Evolutionary conservation across 148 eudicot species (phyloP).

Genomic region (Nepenthes gracilis): DNA sequence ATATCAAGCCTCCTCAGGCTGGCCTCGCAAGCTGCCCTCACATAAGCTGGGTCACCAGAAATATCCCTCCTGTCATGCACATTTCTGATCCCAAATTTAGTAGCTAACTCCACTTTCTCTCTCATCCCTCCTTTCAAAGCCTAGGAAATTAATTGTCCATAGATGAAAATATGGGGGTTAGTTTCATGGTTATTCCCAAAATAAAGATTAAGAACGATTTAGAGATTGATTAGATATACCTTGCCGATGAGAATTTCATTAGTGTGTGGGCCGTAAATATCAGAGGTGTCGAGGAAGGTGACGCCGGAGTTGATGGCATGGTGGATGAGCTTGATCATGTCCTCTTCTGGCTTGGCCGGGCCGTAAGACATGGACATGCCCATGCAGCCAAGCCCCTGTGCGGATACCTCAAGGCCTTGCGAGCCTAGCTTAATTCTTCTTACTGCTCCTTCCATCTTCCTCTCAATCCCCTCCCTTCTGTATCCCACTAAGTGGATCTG

Average conservation of each 20-base stretch:
- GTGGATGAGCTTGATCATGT: slow-evolving; percentile 25
- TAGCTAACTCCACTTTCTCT: slow-evolving; percentile 8
- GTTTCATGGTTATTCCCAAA: too few relatives aligned
- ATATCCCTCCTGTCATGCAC: not conserved
- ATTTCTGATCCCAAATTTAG: slow-evolving; percentile 4
- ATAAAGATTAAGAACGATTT: too few relatives aligned
- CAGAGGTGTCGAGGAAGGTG: slow-evolving; percentile 32
- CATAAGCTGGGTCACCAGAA: slow-evolving; percentile 8
- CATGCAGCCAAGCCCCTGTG: slow-evolving; percentile 28
- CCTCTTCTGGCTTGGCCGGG: slow-evolving; percentile 20
- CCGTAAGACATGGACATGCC: slow-evolving; percentile 26
- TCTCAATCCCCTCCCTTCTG: not conserved
- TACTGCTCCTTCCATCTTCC: not conserved
- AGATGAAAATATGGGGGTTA: too few relatives aligned
- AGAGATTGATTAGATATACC: slow-evolving; percentile 8
- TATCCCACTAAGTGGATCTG: too few relatives aligned
- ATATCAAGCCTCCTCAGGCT: slow-evolving; percentile 13
- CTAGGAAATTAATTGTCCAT: not conserved
- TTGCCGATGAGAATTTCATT: slow-evolving; percentile 35
- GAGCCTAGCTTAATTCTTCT: slow-evolving; percentile 24
- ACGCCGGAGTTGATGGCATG: slow-evolving; percentile 22
- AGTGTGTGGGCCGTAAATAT: slow-evolving; percentile 29
- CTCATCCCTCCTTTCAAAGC: slow-evolving; percentile 12
- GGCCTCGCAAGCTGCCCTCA: slow-evolving; percentile 15
- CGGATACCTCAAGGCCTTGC: slow-evolving; percentile 26